Base-by-base conservation (phyloP, 495 filamentous ascomycete species). In the Pyronema omphalodes region DNA sequence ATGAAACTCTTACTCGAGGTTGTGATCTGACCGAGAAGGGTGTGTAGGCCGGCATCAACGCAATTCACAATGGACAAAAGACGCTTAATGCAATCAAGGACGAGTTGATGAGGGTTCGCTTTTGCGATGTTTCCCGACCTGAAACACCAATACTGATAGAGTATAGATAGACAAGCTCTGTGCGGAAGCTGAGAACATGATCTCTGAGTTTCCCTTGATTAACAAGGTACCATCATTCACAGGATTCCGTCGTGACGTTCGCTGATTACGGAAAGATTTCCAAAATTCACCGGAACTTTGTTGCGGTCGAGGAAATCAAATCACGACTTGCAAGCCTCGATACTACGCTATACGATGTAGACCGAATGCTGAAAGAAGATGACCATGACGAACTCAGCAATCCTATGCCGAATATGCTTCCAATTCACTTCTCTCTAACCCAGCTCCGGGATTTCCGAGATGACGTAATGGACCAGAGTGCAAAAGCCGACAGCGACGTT, bases 131-230 rank as follows among this genome's bases (percentile, higher is more conserved):
- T 5, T 18, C 15, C 33, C n/a, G 14, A 37, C 19, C 17, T 51
- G 36, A 33, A 44, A 53, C 23, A 5, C 23, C 61, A 45, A 59
- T 59, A 0, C n/a, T 44, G 40, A 47, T 45, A 29, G 45, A 46
- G 29, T 45, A 33, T 19, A 66, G 69, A 95, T 99, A 67, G 93
- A 96, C 69, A 89, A 88, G 72, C 76, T 99, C 49, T 96, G 91
- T 70, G 84, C 86, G 55, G 93, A 96, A 67, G 84, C 86, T 48
- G 89, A 96, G 71, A 81, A 83, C 61, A 94, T 94, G 77, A 94
- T 96, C 54, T 78, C 81, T 55, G 91, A 96, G 70, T 99, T 99
- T 66, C 85, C 93, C 37, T 85, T 91, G 63, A 94, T 99, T 68
- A 94, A 95, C 67, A 71, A 85, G 58, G 80, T 96, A 46, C 11